These are phyloP conservation scores for Russula lepida DNA, from an alignment of 768 basidiomycete genomes.

Conservation along the genomic window DNA sequence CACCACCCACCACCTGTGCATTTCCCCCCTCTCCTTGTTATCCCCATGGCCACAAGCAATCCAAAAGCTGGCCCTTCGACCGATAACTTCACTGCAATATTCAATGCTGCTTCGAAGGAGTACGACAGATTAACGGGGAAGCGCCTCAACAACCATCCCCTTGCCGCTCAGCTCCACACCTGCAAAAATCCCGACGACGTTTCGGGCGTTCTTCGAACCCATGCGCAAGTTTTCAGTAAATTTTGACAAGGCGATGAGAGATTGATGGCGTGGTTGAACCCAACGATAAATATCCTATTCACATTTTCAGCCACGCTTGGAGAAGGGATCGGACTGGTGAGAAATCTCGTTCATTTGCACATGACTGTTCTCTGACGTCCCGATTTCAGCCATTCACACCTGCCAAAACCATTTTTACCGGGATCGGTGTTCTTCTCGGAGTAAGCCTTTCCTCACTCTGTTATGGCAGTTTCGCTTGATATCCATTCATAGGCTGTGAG, in stretches of 20 bases:
- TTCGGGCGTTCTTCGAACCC: neutral
- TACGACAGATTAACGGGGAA: neutral
- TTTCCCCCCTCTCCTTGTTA: no score
- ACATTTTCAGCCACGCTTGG: neutral
- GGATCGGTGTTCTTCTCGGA: neutral
- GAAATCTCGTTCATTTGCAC: neutral
- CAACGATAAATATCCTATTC: neutral
- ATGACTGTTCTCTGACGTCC: neutral
- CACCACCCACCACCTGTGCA: no score
- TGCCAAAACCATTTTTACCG: neutral
- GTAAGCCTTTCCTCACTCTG: neutral
- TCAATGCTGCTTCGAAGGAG: neutral
- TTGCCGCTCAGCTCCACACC: neutral
- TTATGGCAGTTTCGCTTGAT: neutral
- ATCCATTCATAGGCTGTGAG: no score
- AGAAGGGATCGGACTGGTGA: neutral
- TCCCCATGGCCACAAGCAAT: no score
- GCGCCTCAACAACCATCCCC: neutral
- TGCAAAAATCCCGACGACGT: neutral
- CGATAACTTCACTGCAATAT: neutral
- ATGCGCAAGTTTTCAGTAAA: neutral
- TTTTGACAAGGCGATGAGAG: neutral
- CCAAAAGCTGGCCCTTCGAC: no score
- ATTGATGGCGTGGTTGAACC: neutral
- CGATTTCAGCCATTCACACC: neutral